Base-by-base conservation (phyloP, 805 yeast species). In the Schizosaccharomyces octosporus region DNA sequence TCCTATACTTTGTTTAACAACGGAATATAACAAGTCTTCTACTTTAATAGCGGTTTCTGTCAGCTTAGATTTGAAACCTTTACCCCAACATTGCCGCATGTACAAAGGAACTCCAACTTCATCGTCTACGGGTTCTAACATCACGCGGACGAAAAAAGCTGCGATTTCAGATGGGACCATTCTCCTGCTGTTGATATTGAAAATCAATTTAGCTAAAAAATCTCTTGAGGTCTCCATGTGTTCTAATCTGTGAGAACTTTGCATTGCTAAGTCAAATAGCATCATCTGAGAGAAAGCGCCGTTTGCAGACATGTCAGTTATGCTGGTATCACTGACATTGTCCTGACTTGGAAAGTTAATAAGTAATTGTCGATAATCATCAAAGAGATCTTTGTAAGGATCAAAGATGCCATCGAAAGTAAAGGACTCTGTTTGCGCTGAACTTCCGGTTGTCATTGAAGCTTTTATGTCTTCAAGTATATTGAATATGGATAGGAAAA, bases 221-320 rank as follows among this genome's bases (percentile, higher is more conserved):
- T 17, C 36, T n/a, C 27, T 29, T 17, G 57, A 29, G 1, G 27
- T 29, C 13, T 51, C 36, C 60, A 31, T 48, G 55, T 61, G 29
- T 54, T 55, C 21, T 39, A 48, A 7, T 48, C 57, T 13, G 41
- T 36, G 7, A 65, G 51, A 17, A 63, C 27, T 7, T 29, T 21
- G 6, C 66, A 66, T 24, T 24, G 45, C n/a, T 19, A 59, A 24
- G 60, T 36, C 27, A 61, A 54, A 41, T 58, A 64, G 19, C 51
- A 36, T 29, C 63, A 63, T 7, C 59, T 19, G 21, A 17, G 57
- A 59, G n/a, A 24, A 36, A 7, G 45, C 29, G 4, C 57, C 36
- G 59, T 31, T 36, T 59, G 48, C 29, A 59, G 62, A 32, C 36
- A 29, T 19, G 15, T 51, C 57, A n/a, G 9, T 51, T 29, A 19